Base-by-base conservation (phyloP, 2,329 filamentous ascomycete species). In the Diplodia seriata region DNA sequence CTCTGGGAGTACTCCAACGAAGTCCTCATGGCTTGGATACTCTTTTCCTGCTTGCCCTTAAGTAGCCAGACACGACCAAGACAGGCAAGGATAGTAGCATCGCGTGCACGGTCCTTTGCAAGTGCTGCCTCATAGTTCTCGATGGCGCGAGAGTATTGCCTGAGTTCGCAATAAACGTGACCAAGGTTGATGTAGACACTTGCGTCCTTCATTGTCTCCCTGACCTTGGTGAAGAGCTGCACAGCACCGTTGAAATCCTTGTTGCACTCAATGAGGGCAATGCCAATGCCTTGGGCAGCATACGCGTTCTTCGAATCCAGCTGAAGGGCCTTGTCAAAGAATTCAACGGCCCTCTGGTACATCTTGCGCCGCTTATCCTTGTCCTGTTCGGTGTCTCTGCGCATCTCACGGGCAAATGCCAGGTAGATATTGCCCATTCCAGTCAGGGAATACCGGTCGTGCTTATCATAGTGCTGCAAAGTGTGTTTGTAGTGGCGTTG, bases 361-460 rank as follows among this genome's bases (percentile, higher is more conserved):
- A 89, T 90, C 73, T 91, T 91, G 68, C 90, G 91, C 65, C 94
- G 90, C 82, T 96, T 97, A 74, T 97, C 91, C 80, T 92, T 97
- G 69, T 99, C 94, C 69, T 89, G 85, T 9, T 98, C 95, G 0
- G 91, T 91, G 70, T 95, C 92, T 62, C 94, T 89, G 36, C 92
- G 91, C 93, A 98, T 97, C 78, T 99, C 96, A 73, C 95, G 89
- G 11, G 95, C 95, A 70, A 92, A 89, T 72, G 90, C 84, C 50
- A 99, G 86, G 73, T 94, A 90, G n/a, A 99, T 83, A 77, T 99
- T 99, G 51, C 95, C 95, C 94, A 99, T 98, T 15, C 92, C 94
- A 31, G 96, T 94, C 33, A 99, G 84, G 4, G 95, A 93, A 78
- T 99, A 99, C n/a, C 93, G 87, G 77, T 99, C 95, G 77, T 99